Evolutionary conservation across 2,329 filamentous ascomycete species (phyloP).

Genomic region (Xylariaceae sp.): DNA sequence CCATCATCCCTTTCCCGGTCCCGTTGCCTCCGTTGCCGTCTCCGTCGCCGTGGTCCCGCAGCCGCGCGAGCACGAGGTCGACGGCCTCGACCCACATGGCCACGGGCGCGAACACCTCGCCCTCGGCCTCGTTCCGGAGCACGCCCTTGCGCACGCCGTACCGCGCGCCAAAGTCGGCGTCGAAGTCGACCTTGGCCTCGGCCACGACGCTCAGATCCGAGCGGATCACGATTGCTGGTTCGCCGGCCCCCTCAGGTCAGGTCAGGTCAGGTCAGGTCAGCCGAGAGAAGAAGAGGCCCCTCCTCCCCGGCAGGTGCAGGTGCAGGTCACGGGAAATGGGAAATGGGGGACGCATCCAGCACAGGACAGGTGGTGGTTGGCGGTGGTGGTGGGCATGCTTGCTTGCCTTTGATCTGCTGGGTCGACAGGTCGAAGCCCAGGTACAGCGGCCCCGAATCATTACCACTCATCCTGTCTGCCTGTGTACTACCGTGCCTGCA

Average conservation of each 20-base stretch:
- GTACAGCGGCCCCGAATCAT: constrained; percentile 61
- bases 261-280: too few relatives aligned
- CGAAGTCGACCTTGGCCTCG: constrained; percentile 91
- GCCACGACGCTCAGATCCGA: constrained; percentile 73
- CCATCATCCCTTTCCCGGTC: too few relatives aligned
- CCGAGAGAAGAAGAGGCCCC: too few relatives aligned
- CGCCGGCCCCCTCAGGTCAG: too few relatives aligned
- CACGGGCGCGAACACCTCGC: constrained; percentile 88
- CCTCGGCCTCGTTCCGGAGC: constrained; percentile 68
- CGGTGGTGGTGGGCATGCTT: too few relatives aligned
- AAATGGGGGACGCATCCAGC: too few relatives aligned
- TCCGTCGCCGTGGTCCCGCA: constrained; percentile 61
- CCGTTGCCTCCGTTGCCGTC: too few relatives aligned
- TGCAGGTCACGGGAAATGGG: too few relatives aligned
- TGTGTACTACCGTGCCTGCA: too few relatives aligned
- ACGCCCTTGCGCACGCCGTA: constrained; percentile 88
- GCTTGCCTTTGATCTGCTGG: constrained; percentile 82
- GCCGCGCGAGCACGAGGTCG: constrained; percentile 70
- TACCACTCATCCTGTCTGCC: constrained; percentile 25
- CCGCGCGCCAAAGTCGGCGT: constrained; percentile 64
- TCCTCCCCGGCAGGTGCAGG: too few relatives aligned
- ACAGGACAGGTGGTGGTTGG: too few relatives aligned
- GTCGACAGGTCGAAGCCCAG: constrained; percentile 94
- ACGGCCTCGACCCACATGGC: constrained; percentile 92
- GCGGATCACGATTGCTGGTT: constrained; percentile 73